A percentile compares a stretch with the other conserved stretches of the same genome.
These are phyloP conservation scores for Xanthoceras sorbifolium DNA, from an alignment of 345 rosid species.

Conservation along the genomic window DNA sequence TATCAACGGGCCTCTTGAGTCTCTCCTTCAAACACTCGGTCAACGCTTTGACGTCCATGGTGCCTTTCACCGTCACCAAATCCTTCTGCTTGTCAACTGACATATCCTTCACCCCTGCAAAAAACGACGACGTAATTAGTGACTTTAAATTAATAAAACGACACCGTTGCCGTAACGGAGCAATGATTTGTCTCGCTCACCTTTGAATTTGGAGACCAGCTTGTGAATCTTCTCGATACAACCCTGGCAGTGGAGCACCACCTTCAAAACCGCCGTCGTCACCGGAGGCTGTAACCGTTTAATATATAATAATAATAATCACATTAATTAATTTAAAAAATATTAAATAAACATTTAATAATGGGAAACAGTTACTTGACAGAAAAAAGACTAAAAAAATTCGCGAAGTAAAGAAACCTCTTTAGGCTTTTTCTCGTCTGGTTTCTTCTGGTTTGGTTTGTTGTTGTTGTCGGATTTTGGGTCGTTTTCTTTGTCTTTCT, in stretches of 20 bases:
- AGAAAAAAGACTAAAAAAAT: neutral
- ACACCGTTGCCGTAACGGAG: neutral
- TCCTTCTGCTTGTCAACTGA: slow-evolving; percentile 61
- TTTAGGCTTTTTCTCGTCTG: slow-evolving; percentile 53
- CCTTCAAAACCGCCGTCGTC: slow-evolving; percentile 63
- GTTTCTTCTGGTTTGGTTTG: slow-evolving; percentile 28
- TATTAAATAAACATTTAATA: neutral
- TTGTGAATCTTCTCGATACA: slow-evolving; percentile 68
- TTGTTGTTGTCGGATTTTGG: slow-evolving; percentile 21
- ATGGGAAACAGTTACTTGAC: neutral
- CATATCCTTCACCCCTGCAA: slow-evolving; percentile 56
- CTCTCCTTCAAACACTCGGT: slow-evolving; percentile 47
- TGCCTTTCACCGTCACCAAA: slow-evolving; percentile 66
- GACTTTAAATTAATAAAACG: too few species aligned
- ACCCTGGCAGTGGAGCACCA: slow-evolving; percentile 69
- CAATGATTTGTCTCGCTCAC: slow-evolving; percentile 27
- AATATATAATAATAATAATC: neutral
- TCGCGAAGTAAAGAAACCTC: slow-evolving; percentile 36
- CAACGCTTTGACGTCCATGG: slow-evolving; percentile 66
- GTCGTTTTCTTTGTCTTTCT: slow-evolving; percentile 42
- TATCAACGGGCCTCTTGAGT: slow-evolving; percentile 57
- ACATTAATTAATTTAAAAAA: neutral
- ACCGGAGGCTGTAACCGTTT: slow-evolving; percentile 46
- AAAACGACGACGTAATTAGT: too few species aligned
- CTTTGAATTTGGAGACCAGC: slow-evolving; percentile 50